A percentile compares a stretch with the other conserved stretches of the same genome.
Conservation (phyloP, 1,284 basidiomycete genomes). For the Leucoagaricus sp. region DNA sequence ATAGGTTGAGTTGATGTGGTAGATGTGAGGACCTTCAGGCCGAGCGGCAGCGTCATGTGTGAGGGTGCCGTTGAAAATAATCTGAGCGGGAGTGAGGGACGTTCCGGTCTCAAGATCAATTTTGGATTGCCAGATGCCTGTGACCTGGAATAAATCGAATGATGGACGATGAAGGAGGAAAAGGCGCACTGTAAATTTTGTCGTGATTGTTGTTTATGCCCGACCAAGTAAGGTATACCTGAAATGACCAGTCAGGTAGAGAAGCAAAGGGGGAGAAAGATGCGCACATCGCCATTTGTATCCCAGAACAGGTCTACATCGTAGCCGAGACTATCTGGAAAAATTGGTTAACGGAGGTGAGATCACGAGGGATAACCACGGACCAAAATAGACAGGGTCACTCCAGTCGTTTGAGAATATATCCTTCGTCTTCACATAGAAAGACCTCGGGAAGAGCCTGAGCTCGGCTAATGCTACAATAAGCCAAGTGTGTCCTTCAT, state of each 20-base stretch:
- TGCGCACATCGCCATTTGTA: conserved; percentile 33
- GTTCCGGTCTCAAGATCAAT: conserved; percentile 41
- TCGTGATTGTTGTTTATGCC: conserved; percentile 41
- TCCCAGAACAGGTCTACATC: conserved; percentile 46
- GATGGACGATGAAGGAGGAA: background rate
- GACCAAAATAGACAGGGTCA: conserved; percentile 44
- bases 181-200: conserved; percentile 37
- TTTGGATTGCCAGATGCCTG: conserved; percentile 42
- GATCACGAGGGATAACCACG: background rate
- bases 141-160: background rate
- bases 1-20: conserved; percentile 40
- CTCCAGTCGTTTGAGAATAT: conserved; percentile 45
- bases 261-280: background rate
- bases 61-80: conserved; percentile 38
- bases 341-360: background rate
- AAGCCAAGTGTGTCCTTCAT: background rate
- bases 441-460: conserved; percentile 38
- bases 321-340: conserved; percentile 39
- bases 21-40: conserved; percentile 45
- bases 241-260: background rate
- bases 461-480: conserved; percentile 31
- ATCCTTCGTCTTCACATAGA: conserved; percentile 41
- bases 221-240: conserved; percentile 39
- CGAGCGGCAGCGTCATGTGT: conserved; percentile 34
- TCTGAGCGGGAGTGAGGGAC: conserved; percentile 36